These are phyloP conservation scores for Cyberlindnera misumaiensis DNA, from an alignment of 805 yeast genomes.

Conservation along the genomic window DNA sequence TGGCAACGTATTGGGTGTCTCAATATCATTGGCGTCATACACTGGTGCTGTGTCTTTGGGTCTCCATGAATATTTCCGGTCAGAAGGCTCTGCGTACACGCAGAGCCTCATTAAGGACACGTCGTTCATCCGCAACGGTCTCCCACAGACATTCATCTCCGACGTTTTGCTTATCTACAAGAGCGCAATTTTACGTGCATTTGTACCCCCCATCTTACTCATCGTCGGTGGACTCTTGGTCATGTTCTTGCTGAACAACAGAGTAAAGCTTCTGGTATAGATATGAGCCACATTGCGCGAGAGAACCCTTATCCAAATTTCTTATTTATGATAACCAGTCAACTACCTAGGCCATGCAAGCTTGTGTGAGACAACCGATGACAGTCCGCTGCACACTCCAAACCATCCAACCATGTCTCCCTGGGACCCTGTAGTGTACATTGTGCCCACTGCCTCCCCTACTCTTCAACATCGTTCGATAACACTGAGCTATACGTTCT, in stretches of 20 bases:
- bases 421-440: too few relatives aligned
- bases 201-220: conserved; percentile 12
- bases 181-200: conserved; percentile 9
- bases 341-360: too few relatives aligned
- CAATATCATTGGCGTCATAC: conserved; percentile 30
- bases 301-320: too few relatives aligned
- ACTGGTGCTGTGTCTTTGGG: conserved; percentile 23
- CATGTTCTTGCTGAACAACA: conserved; percentile 11
- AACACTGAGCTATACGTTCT: too few relatives aligned
- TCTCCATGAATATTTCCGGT: conserved; percentile 22
- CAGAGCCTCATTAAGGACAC: conserved; percentile 14
- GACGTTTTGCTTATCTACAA: conserved; percentile 14
- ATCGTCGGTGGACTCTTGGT: conserved; percentile 8
- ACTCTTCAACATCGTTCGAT: too few relatives aligned
- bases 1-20: conserved; percentile 39
- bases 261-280: conserved; percentile 1
- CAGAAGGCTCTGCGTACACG: conserved; percentile 2
- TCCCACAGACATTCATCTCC: conserved; percentile 8
- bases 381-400: too few relatives aligned
- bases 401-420: too few relatives aligned
- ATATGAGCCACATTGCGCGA: too few relatives aligned
- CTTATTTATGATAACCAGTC: too few relatives aligned
- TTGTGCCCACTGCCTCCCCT: too few relatives aligned
- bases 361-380: too few relatives aligned
- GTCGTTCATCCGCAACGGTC: conserved; percentile 8